Evolutionary conservation across 2,329 filamentous ascomycete species (phyloP), one percentile per base, ranked within the genome.

Genomic region (Coniochaeta hoffmannii): DNA sequence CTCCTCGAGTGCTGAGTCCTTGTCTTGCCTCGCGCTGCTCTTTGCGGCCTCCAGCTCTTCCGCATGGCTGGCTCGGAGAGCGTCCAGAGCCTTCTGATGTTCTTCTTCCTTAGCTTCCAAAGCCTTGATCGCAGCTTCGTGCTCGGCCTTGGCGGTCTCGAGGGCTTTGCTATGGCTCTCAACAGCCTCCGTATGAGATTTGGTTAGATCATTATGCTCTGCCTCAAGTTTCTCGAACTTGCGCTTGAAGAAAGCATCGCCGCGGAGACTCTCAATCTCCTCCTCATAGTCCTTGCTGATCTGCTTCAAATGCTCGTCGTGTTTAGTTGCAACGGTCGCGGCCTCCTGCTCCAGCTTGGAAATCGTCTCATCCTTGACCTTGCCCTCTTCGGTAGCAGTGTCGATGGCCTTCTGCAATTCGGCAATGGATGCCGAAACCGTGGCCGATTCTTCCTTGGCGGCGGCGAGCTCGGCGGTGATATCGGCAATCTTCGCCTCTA

Each of bases 231-330:
- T 79, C 57, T 83, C 76, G 58, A 81, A 86, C 67, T 85, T 82
- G 60, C 79, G 78, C 71, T 83, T 85, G 69, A 84, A 83, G 65
- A 80, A 80, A 14, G 83, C 82, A 59, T 86, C 82, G 22, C 81
- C 82, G 56, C 79, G 77, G 15, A 86, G 76, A 56, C 78, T 79
- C 63, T 86, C 82, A 54, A 87, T 85, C 66, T 86, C 82, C n/a
- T 77, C 75, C 65, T 86, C 79, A 60, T 84, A 85, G 60, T 86
- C 82, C 59, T 80, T 73, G 1, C 81, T 82, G 55, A 86, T 68
- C 58, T 76, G 77, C 66, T 80, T 74, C 60, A 87, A 73, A 64
- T 82, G 80, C 60, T 79, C 75, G 58, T 81, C 75, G 63, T 86
- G 80, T 65, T 77, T 78, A 28, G 31, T 34, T 41, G 73, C 71